A percentile compares a stretch with the other conserved stretches of the same genome.
phyloP scores from a whole-genome alignment of 257 asterid species.

The Paulownia fortunei region DNA sequence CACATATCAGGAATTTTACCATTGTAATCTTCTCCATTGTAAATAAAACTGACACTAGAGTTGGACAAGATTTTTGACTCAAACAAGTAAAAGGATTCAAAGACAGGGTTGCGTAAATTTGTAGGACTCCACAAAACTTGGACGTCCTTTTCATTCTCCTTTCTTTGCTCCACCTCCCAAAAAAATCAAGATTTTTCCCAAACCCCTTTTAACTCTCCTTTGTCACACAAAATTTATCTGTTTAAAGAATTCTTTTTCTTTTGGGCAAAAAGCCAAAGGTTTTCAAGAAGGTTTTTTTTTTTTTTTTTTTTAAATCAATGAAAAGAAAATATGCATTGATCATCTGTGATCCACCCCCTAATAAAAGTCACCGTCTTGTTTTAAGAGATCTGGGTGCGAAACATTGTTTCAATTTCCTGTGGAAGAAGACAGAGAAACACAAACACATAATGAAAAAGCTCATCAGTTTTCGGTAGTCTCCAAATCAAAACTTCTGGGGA shows the following conservation, averaged over 20 bases:
- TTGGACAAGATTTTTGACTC: neutral
- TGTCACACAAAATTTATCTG: neutral
- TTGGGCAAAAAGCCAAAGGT: conserved; percentile 34
- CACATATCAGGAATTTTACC: neutral
- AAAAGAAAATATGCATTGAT: conserved; percentile 47
- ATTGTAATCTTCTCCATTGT: neutral
- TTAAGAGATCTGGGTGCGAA: conserved; percentile 49
- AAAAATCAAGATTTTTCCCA: neutral
- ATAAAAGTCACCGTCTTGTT: conserved; percentile 76
- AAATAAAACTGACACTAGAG: neutral
- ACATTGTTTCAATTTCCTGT: conserved; percentile 74
- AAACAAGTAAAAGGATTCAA: neutral
- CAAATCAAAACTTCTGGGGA: conserved; percentile 19
- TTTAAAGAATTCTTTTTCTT: neutral
- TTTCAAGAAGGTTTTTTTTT: conserved; percentile 12
- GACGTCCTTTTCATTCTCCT: conserved; percentile 32
- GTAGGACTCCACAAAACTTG: conserved; percentile 27
- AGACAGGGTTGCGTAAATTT: conserved; percentile 21
- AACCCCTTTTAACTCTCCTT: conserved; percentile 6
- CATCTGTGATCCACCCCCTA: conserved; percentile 56
- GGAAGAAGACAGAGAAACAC: conserved; percentile 67
- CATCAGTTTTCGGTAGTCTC: conserved; percentile 67
- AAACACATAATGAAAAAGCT: conserved; percentile 49
- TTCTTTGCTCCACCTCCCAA: neutral
- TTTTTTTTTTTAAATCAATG: conserved; percentile 25